Base-by-base conservation (phyloP, 768 basidiomycete genomes). In the Mycena rosella region DNA sequence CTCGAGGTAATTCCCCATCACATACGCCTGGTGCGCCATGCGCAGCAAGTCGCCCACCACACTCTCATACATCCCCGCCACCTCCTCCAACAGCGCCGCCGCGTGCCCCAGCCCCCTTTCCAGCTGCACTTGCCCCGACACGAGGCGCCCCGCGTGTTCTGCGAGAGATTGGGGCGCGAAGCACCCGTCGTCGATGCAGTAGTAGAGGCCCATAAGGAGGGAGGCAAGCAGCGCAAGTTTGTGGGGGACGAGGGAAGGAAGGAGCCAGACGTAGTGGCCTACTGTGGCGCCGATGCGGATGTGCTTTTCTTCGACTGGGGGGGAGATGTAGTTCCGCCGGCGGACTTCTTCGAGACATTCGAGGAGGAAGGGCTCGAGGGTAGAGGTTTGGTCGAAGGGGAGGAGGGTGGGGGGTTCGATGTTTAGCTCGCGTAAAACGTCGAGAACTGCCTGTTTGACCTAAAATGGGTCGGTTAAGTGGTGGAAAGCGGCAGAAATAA, bases 1-100 rank as follows among this genome's bases (percentile, higher is more conserved):
- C 42, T 69, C 62, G 14, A 69, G 67, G 26, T 69, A 49, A 34
- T 55, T 64, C 1, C 67, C 67, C 62, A 64, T 60, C 17, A 69
- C 32, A 69, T 64, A 69, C 38, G 67, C 67, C 40, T 60, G 62
- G n/a, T 26, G 44, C 20, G 61, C 52, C 34, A 63, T 54, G 6
- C 56, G 42, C 13, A 68, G 38, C 18, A 59, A 53, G 20, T 68
- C 61, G 2, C 67, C 67, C 2, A 47, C 53, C 22, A 63, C 47
- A 5, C 48, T 45, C 9, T 51, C 55, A 20, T 68, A 68, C 42
- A 67, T 34, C 20, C 47, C 59, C 10, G 52, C 26, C 18, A 67
- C 29, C 44, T 67, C 65, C 15, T 59, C 45, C 8, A 17, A 34
- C 27, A 67, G 20, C n/a, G 52, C 49, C 2, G 49, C 34, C 26